Conservation (phyloP, 306 rosid species). For the Pyrus bretschneideri region DNA sequence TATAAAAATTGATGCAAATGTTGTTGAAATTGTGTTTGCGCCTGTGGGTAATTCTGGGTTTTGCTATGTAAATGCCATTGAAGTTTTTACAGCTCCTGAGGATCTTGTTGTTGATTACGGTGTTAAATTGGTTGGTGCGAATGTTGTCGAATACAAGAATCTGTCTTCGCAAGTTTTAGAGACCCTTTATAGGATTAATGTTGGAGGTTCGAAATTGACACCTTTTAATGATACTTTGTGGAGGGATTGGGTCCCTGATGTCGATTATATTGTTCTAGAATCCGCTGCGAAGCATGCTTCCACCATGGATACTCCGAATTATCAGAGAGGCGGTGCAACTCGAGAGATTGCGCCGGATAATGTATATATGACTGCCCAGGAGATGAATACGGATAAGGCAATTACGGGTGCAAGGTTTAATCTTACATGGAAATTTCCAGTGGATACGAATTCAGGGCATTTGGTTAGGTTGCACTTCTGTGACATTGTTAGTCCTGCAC, state of each 20-base stretch:
- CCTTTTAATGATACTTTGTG: constrained; percentile 90
- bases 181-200: constrained; percentile 72
- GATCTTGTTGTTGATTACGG: constrained; percentile 70
- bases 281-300: constrained; percentile 56
- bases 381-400: constrained; percentile 62
- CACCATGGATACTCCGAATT: constrained; percentile 55
- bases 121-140: constrained; percentile 42
- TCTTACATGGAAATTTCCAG: constrained; percentile 76
- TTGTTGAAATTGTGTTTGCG: constrained; percentile 44
- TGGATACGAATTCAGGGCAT: constrained; percentile 32
- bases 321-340: constrained; percentile 55
- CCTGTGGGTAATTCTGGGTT: constrained; percentile 45
- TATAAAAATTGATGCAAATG: constrained; percentile 36
- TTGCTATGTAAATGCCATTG: constrained; percentile 71
- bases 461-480: constrained; percentile 88
- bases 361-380: constrained; percentile 84
- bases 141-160: constrained; percentile 43
- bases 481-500: constrained; percentile 68
- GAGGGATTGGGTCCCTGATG: constrained; percentile 97
- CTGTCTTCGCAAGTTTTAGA: constrained; percentile 63
- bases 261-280: constrained; percentile 53
- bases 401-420: constrained; percentile 50
- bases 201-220: constrained; percentile 69
- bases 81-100: constrained; percentile 71
- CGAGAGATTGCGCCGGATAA: constrained; percentile 74